Evolutionary conservation across 2,329 filamentous ascomycete species (phyloP), one percentile per base, ranked within the genome.

Genomic region (Sphaerostilbella broomeana): DNA sequence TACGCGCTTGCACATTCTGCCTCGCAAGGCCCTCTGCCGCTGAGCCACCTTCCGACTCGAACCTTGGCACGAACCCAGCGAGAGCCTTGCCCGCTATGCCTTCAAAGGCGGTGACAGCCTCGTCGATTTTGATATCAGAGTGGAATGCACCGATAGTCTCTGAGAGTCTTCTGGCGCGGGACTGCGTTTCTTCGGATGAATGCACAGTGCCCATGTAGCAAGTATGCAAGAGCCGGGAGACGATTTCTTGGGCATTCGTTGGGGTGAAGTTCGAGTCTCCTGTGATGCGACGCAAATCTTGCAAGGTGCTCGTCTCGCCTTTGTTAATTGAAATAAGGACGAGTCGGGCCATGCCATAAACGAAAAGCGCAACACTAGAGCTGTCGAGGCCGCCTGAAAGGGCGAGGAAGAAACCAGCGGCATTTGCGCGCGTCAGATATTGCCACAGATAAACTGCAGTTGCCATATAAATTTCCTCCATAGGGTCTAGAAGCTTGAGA

Each of bases 41-140:
- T 10, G 32, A 25, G 1, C 42, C 42, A 21, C 82, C 82, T 40
- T 86, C 69, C 5, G 48, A 70, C 46, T 70, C 73, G 70, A 60
- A 64, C 29, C 51, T 54, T 3, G 60, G 57, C 12, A 53, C 51
- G 49, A 84, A 86, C 27, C 65, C 73, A 15, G 73, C 65, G 45
- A 79, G 77, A 7, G 81, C 70, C 2, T 70, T 69, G 5, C n/a
- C 28, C 10, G 36, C 21, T 15, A 41, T 13, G 10, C 21, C 24
- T 20, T 41, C 28, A 1, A 19, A 24, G 27, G 38, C 38, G n/a
- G 22, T 19, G 17, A 20, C 22, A 10, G 32, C 34, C 10, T 41
- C 26, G 53, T 90, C 86, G 41, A 90, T 87, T 51, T 87, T 77
- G 30, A 87, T 65, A 52, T 89, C 75, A 4, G 76, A 69, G 54